Base-by-base conservation (phyloP, 805 yeast species). In the Wickerhamiella sorbophila region DNA sequence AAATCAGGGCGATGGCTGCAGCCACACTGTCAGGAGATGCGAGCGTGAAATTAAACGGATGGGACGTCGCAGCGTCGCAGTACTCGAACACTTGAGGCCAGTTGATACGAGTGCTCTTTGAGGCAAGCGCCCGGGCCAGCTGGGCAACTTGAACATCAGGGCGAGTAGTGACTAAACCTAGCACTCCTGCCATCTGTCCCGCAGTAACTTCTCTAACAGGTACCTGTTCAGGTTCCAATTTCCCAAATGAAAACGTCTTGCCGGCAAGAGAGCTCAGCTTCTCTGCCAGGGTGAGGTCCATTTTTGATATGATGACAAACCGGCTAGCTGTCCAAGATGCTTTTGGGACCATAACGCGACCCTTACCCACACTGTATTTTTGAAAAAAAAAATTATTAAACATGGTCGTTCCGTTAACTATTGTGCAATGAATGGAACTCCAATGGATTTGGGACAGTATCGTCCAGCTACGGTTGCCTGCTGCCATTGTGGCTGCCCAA, bases 401-500 rank as follows among this genome's bases (percentile, higher is more conserved):
- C n/a, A n/a, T n/a, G n/a, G n/a, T n/a, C n/a, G n/a, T n/a, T n/a
- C n/a, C 29, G 12, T 26, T 26, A 8, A 12, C 12, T 26, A 8
- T 26, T 26, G 17, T 8, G 4, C 4, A 19, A 34, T 34, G 38
- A 22, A 34, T n/a, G 31, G 32, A 19, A 40, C 38, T 4, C 36
- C 36, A 21, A 31, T 14, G 20, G 41, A 41, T 1, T 38, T 49
- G 1, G 45, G 52, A n/a, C 47, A 45, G 34, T 41, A 44, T 38
- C 49, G 49, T 2, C 52, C 53, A 4, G 94, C 96, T 27, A 91
- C 97, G 1, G 91, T 91, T 46, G 74, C 91, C 44, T 91, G 98
- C 70, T 86, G 94, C 65, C 85, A 84, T 79, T 91, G 98, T 79
- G 97, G 97, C 65, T 84, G 81, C 43, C 96, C 97, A 35, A 84